phyloP scores from a whole-genome alignment of 2,329 filamentous ascomycete genomes.

The Ciborinia camelliae region DNA sequence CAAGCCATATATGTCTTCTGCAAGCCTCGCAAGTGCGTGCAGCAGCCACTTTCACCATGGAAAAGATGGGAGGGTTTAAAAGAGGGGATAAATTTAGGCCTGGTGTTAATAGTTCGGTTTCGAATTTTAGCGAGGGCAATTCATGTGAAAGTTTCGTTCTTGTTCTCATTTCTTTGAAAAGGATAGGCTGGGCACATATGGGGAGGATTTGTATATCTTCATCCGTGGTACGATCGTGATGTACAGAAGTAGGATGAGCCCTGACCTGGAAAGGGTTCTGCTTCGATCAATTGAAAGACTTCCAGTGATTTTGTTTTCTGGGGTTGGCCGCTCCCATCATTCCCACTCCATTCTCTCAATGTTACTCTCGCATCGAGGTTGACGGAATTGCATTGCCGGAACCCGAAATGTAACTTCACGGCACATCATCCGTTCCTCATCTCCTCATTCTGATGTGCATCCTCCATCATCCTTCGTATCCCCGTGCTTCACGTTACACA shows the following conservation, averaged over 20 bases:
- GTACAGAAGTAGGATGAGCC: too few species aligned
- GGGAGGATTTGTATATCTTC: too few species aligned
- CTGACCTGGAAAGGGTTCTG: too few species aligned
- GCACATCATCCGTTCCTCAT: neutral
- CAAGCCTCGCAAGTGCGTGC: neutral
- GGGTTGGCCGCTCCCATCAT: too few species aligned
- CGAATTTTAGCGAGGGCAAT: neutral
- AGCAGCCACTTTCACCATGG: neutral
- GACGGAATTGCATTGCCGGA: neutral
- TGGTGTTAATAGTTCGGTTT: too few species aligned
- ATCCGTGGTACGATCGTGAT: too few species aligned
- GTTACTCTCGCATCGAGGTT: neutral
- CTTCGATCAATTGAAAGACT: too few species aligned
- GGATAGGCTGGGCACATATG: too few species aligned
- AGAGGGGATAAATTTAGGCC: too few species aligned
- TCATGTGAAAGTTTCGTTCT: neutral
- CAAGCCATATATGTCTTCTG: neutral
- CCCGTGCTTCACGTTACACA: too few species aligned
- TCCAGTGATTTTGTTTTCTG: too few species aligned
- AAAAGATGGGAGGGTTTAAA: neutral
- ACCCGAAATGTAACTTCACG: neutral
- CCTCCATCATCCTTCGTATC: neutral
- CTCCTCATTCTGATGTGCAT: neutral
- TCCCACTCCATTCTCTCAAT: neutral
- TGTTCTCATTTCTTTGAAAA: too few species aligned